Evolutionary conservation across 495 filamentous ascomycete species (phyloP).

Genomic region (Jackrogersella multiformis): DNA sequence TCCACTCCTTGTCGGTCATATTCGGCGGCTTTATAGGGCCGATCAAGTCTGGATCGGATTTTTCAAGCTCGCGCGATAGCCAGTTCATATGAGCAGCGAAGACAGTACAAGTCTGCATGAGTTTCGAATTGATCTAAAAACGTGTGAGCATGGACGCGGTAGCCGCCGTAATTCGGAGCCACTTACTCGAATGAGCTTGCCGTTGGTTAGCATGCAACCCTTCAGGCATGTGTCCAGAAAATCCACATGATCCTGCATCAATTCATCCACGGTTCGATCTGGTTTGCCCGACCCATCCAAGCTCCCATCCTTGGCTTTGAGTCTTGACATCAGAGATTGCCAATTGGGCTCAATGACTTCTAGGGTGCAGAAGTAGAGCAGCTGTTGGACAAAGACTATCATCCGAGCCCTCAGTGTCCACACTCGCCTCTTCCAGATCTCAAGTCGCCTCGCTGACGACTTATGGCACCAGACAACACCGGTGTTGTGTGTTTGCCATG

Average conservation of each 20-base stretch:
- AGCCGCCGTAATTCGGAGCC: conserved; percentile 9
- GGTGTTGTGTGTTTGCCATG: conserved; percentile 90
- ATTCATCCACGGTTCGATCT: conserved; percentile 92
- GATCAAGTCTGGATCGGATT: conserved; percentile 76
- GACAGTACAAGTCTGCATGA: conserved; percentile 90
- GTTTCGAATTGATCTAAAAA: conserved; percentile 88
- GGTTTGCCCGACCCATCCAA: conserved; percentile 56
- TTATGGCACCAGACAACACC: conserved; percentile 85
- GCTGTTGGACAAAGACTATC: conserved; percentile 95
- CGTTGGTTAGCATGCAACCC: conserved; percentile 98
- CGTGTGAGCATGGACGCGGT: conserved; percentile 33
- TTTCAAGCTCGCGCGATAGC: conserved; percentile 80
- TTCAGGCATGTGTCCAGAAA: conserved; percentile 97
- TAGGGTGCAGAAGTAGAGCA: conserved; percentile 94
- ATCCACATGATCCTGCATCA: conserved; percentile 99
- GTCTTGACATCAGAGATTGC: conserved; percentile 85
- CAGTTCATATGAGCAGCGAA: conserved; percentile 87
- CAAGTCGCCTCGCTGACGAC: conserved; percentile 74
- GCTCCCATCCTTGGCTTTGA: conserved; percentile 69
- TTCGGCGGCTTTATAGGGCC: conserved; percentile 59
- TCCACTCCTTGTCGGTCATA: conserved; percentile 65
- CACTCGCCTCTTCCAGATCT: conserved; percentile 90
- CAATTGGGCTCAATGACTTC: conserved; percentile 99
- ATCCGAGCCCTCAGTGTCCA: conserved; percentile 94
- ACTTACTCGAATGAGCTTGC: conserved; percentile 86